Percentiles rank a stretch among this genome's conserved stretches.
Conservation (phyloP, 805 yeast genomes). For the Suhomyces prunicola region DNA sequence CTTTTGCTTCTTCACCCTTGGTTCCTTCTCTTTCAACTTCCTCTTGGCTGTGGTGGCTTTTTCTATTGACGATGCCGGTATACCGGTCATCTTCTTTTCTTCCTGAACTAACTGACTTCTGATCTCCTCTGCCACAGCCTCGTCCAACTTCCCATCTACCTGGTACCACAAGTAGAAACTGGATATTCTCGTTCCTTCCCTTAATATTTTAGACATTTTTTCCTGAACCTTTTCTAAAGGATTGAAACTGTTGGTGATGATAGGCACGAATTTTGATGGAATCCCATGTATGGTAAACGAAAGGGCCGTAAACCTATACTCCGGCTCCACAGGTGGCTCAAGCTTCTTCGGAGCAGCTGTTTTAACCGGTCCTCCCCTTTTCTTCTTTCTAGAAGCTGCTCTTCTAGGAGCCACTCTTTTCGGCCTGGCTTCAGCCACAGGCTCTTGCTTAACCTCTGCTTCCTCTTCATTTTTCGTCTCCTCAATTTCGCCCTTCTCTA, state of each 20-base stretch:
- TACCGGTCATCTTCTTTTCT: constrained; percentile 47
- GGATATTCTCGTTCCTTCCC: constrained; percentile 56
- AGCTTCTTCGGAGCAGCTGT: constrained; percentile 18
- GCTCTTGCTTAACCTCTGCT: not conserved
- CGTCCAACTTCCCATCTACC: constrained; percentile 73
- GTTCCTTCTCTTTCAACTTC: constrained; percentile 26
- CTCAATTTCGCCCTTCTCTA: constrained; percentile 7
- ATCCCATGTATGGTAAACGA: constrained; percentile 65
- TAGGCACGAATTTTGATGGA: constrained; percentile 61
- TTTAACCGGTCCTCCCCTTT: constrained; percentile 10
- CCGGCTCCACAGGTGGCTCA: constrained; percentile 42
- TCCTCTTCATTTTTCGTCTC: constrained; percentile 2
- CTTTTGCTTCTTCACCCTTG: constrained; percentile 15
- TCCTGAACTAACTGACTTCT: constrained; percentile 55
- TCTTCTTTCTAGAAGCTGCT: constrained; percentile 6
- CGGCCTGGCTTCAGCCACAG: not conserved
- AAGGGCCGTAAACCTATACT: constrained; percentile 52
- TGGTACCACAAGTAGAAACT: constrained; percentile 79
- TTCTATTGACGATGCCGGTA: constrained; percentile 15
- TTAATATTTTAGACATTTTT: constrained; percentile 60
- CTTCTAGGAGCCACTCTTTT: constrained; percentile 9
- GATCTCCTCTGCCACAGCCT: constrained; percentile 58
- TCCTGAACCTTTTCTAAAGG: constrained; percentile 53
- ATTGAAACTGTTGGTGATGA: constrained; percentile 63
- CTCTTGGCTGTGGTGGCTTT: constrained; percentile 24